Evolutionary conservation across 2,329 filamentous ascomycete genomes (phyloP), one percentile per base, ranked within the genome.

Genomic region (Fusarium beomiforme): DNA sequence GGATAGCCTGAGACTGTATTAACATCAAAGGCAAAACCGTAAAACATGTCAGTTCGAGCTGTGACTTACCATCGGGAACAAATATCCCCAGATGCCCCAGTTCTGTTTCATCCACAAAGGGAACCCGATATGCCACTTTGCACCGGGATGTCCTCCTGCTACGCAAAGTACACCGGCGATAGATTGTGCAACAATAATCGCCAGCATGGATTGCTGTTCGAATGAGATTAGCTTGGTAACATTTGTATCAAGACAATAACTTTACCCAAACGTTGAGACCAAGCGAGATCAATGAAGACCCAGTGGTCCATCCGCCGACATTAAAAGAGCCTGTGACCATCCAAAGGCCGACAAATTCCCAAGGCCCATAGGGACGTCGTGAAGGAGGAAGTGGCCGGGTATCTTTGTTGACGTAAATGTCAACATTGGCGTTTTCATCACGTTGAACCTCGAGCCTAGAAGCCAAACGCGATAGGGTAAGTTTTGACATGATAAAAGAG

Each of bases 271-370:
- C 75, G 39, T 77, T 77, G 17, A 77, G 70, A 8, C 76, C 74
- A 3, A 77, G 72, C 4, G 76, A 75, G 49, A 78, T 77, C 23
- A 78, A 61, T 6, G 72, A 76, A 7, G 76, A 78, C 3, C 78
- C 78, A 1, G 77, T 79, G 8, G 77, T 77, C 78, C 78, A 79
- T 23, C 78, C 78, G 33, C 78, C 78, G 6, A 79, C 76, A 44
- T 79, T 79, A 62, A 79, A 79, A 3, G 78, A 80, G 8, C 78
- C 78, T 1, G 78, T 79, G 31, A 79, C 71, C 67, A 79, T 73
- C 78, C 78, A 79, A 2, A 79, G 73, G 14, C 75, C 75, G 19
- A 79, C 73, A 58, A 79, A 79, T 34, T 78, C 69, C 77, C 77
- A 78, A 0, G 77, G 77, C 1, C 78, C 78, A 61, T 79, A 79